A percentile compares a stretch with the other conserved stretches of the same genome.
Evolutionary conservation across 129 eudicot species (phyloP).

Genomic region (Solidago caesia): DNA sequence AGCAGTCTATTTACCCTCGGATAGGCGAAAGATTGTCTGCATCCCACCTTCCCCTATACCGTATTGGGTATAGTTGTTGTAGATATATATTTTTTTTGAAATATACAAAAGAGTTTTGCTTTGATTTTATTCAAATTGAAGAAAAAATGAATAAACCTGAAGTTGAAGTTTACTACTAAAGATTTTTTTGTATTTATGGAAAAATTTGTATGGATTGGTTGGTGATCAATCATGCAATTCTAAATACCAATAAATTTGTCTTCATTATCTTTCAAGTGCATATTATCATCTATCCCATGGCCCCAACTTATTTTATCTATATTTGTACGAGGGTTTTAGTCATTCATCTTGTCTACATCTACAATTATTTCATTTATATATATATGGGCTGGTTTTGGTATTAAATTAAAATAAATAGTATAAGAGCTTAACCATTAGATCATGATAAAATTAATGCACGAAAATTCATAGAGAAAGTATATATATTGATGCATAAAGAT

Average conservation of each 20-base stretch:
- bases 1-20: too few relatives aligned
- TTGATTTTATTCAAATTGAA: constrained; percentile 18
- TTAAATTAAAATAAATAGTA: too few relatives aligned
- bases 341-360: constrained; percentile 37
- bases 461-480: too few relatives aligned
- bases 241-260: constrained; percentile 30
- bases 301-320: constrained; percentile 28
- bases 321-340: constrained; percentile 30
- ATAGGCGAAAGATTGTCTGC: too few relatives aligned
- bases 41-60: too few relatives aligned
- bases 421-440: too few relatives aligned
- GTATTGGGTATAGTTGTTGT: neutral
- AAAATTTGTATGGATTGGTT: constrained; percentile 32
- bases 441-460: too few relatives aligned
- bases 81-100: constrained; percentile 8
- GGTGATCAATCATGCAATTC: constrained; percentile 36
- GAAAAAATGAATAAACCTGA: neutral
- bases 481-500: too few relatives aligned
- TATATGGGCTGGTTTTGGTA: too few relatives aligned
- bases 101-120: constrained; percentile 6
- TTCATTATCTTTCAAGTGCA: constrained; percentile 34
- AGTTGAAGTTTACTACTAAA: constrained; percentile 17
- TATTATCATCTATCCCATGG: constrained; percentile 34
- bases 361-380: constrained; percentile 1
- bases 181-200: constrained; percentile 25